Evolutionary conservation across 2,329 filamentous ascomycete genomes (phyloP), one percentile per base, ranked within the genome.

Genomic region (Aaosphaeria pasadenensis): DNA sequence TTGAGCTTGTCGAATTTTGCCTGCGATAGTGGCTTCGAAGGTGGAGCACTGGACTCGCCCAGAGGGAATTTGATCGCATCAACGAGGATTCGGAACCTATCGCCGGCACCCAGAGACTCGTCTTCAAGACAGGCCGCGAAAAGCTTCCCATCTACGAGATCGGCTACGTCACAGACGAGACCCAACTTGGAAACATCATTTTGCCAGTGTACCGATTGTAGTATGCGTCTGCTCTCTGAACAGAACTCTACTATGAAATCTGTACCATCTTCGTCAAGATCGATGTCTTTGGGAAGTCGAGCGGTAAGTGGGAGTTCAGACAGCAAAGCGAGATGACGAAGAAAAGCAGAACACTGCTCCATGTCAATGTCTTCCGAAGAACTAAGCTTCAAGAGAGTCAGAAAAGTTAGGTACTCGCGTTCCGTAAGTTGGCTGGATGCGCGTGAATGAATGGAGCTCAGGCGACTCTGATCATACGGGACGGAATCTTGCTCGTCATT

Each of bases 141-240:
- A 11, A 70, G 46, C 36, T 80, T 71, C 5, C 82, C 82, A 62
- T 85, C 82, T 11, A 84, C 60, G 5, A 81, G 63, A 59, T 85
- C 82, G 11, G 71, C 71, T 5, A 82, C 59, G 57, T 83, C 78
- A 54, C 73, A 76, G 7, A 49, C 45, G 6, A 59, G 44, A 11
- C 54, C 30, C 30, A 49, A 51, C 9, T 56, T 42, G 4, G 46
- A 43, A 39, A 69, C 57, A 39, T 57, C 60, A 9, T 58, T 56
- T 44, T 46, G 57, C 74, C 67, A 80, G 30, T 48, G 59, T 43
- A 54, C 49, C 17, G 66, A 71, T 17, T 58, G 57, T 48, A 81
- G 54, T 38, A 76, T 55, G 35, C 50, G 54, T 30, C 63, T 59
- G 9, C 71, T 70, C 17, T 63, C 61, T 24, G 61, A 55, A 5